Base-by-base conservation (phyloP, 208 protist species). In the Leishmania braziliensis region DNA sequence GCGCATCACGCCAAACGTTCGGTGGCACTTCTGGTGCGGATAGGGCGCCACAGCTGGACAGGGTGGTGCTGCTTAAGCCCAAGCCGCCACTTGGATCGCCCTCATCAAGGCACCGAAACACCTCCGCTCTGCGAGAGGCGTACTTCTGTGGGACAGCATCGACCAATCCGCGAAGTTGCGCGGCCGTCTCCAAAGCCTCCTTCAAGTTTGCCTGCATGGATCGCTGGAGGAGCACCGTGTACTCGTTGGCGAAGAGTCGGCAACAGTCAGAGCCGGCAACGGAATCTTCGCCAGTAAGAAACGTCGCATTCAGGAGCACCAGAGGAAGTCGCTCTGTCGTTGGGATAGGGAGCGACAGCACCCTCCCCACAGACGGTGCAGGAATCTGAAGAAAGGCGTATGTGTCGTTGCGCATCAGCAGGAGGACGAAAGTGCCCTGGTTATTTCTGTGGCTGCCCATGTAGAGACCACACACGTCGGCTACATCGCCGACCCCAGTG, bases 191-290 rank as follows among this genome's bases (percentile, higher is more conserved):
- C 18, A 88, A 71, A 14, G 74, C 73, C 58, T 68, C 70, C 62
- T 80, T 78, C 26, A 85, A 23, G 46, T 78, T 76, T 1, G 62
- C 12, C 79, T 80, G 69, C 36, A 58, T 84, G 54, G 74, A 75
- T 3, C 81, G 76, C 77, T 83, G 85, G 8, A 70, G 66, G 36
- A 85, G 14, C 0, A 70, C 43, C 29, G 93, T 97, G 82, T 91
- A 95, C 78, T 97, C 93, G 77, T 91, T 95, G 63, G 91, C 90
- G 48, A 95, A 86, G 20, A 94, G 54, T 16, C 92, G 87, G 33
- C 85, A 76, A 75, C 91, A 97, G 82, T 97, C 93, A 16, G 86
- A 86, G 9, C 91, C 93, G 9, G 89, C 86, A 20, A 87, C 83
- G 23, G 87, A 76, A 74, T 92, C 90, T 20, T 86, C 88, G 33